Evolutionary conservation across 1,284 basidiomycete genomes (phyloP).

Genomic region (Marasmius tenuissimus): DNA sequence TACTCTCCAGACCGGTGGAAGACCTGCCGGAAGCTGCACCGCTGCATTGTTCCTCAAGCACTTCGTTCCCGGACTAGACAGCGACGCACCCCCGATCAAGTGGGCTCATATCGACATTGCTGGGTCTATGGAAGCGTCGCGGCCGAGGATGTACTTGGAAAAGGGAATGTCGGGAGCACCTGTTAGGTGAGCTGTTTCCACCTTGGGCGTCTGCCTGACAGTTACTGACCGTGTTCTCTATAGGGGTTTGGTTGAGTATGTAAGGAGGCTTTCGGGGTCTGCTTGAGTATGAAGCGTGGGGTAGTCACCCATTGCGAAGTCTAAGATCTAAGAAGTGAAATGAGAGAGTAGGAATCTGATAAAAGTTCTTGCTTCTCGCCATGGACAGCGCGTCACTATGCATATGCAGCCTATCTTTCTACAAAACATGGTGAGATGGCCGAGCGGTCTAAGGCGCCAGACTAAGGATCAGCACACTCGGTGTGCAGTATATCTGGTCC

Average conservation of each 20-base stretch:
- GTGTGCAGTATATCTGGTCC: neutral
- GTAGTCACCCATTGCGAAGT: too few relatives aligned
- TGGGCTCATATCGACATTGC: conserved; percentile 69
- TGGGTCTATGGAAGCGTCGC: conserved; percentile 73
- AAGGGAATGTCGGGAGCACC: conserved; percentile 82
- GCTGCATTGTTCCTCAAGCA: conserved; percentile 88
- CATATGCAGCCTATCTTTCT: too few relatives aligned
- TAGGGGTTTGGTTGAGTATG: conserved; percentile 34
- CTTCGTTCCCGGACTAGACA: conserved; percentile 76
- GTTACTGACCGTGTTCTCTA: neutral
- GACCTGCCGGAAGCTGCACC: conserved; percentile 74
- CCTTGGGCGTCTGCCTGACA: neutral
- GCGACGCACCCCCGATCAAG: conserved; percentile 49
- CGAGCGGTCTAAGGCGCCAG: conserved; percentile 86
- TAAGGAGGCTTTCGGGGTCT: conserved; percentile 24
- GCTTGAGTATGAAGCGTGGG: neutral
- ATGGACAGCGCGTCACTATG: too few relatives aligned
- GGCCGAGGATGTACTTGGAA: conserved; percentile 64
- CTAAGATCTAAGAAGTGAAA: too few relatives aligned
- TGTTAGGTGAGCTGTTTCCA: conserved; percentile 43
- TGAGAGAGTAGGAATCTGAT: too few relatives aligned
- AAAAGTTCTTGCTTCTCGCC: too few relatives aligned
- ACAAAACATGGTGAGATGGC: conserved; percentile 55
- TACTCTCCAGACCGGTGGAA: conserved; percentile 61
- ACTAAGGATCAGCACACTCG: conserved; percentile 57